Evolutionary conservation across 495 filamentous ascomycete genomes (phyloP).

Genomic region (Tuber microsphaerosporum): DNA sequence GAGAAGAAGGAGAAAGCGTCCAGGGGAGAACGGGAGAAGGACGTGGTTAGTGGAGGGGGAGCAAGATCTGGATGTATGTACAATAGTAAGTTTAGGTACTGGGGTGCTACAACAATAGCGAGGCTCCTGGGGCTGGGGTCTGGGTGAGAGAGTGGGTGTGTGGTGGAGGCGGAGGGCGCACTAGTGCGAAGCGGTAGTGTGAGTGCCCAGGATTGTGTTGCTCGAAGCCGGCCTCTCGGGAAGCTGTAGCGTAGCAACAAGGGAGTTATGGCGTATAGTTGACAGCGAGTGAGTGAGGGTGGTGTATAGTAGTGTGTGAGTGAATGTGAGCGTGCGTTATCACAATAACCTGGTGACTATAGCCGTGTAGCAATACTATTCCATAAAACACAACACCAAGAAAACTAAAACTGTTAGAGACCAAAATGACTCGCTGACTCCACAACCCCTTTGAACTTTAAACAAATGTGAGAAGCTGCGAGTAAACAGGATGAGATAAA

Average conservation of each 20-base stretch:
- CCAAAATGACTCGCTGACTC: background rate
- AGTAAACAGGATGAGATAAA: conserved; percentile 21
- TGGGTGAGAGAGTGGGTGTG: background rate
- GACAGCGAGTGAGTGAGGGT: conserved; percentile 1
- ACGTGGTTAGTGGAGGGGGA: conserved; percentile 25
- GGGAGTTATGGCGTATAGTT: background rate
- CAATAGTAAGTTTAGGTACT: conserved; percentile 10
- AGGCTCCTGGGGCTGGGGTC: conserved; percentile 31
- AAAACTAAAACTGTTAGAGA: conserved; percentile 4
- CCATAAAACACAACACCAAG: background rate
- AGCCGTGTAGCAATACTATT: conserved; percentile 1
- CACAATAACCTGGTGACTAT: background rate
- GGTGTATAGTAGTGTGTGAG: background rate
- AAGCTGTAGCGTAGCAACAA: conserved; percentile 5
- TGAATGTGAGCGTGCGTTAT: background rate
- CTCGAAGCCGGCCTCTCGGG: conserved; percentile 6
- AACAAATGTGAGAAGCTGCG: conserved; percentile 3
- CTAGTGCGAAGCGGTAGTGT: conserved; percentile 35
- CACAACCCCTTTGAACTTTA: background rate
- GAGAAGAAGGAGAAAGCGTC: background rate
- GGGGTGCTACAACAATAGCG: conserved; percentile 16
- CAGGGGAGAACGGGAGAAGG: conserved; percentile 21
- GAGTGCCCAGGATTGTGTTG: conserved; percentile 30
- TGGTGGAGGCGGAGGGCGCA: conserved; percentile 1
- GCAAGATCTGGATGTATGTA: conserved; percentile 37